Base-by-base conservation (phyloP, 2,329 filamentous ascomycete species). In the Penicillium sp. region DNA sequence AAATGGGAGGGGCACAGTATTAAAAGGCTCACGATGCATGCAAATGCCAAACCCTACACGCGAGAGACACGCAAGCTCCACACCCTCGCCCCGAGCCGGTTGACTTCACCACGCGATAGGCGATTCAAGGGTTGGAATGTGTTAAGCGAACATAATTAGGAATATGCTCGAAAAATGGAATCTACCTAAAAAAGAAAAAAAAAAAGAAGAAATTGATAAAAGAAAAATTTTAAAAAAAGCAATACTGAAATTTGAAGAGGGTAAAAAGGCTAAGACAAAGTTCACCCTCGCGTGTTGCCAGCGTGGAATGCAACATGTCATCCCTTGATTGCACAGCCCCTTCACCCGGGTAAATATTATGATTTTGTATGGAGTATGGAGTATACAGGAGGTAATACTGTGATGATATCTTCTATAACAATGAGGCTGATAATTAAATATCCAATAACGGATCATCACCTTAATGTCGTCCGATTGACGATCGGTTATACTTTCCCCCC, bases 281-380 rank as follows among this genome's bases (percentile, higher is more conserved):
- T 57, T 57, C 55, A 29, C 50, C 55, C 55, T 57, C 50, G 55
- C 55, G 53, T 60, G 59, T 60, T 47, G 45, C 48, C 57, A 29
- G 31, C 45, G 41, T 60, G 61, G 63, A 66, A 66, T 65, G 64
- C 55, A 56, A 59, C 59, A 64, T 62, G 60, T 63, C 61, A 66
- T 65, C 63, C 63, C 63, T 65, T 65, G 63, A 64, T 66, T 64
- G 59, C 60, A 64, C 61, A 60, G 63, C 63, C 64, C 54, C 39
- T 46, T 52, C 16, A 15, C 50, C 50, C 40, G 50, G 50, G 50
- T 19, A 51, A 27, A 45, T 44, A 39, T 11, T 44, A 16, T 33
- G 13, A 13, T 29, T 11, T 44, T 11, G 29, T 11, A 31, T 5
- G 10, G 29, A 31, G 16, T 11, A 46, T 5, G 5, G 11, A 33